A percentile compares a stretch with the other conserved stretches of the same genome.
Conservation (phyloP, 2,329 filamentous ascomycete species). For the Drechslerella coelobrocha region DNA sequence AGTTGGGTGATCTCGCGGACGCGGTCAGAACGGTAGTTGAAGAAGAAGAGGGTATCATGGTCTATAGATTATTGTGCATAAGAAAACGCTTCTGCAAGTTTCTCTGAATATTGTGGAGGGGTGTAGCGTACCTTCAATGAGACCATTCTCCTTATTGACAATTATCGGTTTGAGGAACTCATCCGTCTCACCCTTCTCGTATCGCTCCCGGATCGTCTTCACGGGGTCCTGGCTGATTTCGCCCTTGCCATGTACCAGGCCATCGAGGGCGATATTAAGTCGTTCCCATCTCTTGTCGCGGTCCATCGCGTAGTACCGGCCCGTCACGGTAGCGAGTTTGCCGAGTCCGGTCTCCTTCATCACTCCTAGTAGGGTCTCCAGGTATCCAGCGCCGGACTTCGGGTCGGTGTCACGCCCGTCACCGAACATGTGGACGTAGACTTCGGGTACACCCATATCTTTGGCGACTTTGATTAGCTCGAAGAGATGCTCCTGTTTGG, state of each 20-base stretch:
- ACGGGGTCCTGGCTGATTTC: slow-evolving; percentile 85
- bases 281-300: slow-evolving; percentile 99
- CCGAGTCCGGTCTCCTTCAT: slow-evolving; percentile 84
- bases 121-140: slow-evolving; percentile 74
- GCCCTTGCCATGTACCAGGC: slow-evolving; percentile 82
- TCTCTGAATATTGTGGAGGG: neutral
- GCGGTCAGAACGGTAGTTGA: slow-evolving; percentile 99
- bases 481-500: slow-evolving; percentile 92
- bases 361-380: slow-evolving; percentile 82
- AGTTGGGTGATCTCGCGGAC: slow-evolving; percentile 96
- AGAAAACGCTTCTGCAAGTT: neutral
- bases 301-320: slow-evolving; percentile 96
- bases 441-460: slow-evolving; percentile 81
- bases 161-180: slow-evolving; percentile 99
- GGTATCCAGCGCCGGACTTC: slow-evolving; percentile 86
- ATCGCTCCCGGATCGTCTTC: slow-evolving; percentile 83
- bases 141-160: slow-evolving; percentile 81
- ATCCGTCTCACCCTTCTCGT: slow-evolving; percentile 86
- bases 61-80: slow-evolving; percentile 70
- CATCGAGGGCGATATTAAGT: slow-evolving; percentile 87
- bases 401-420: slow-evolving; percentile 98
- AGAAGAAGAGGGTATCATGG: slow-evolving; percentile 95
- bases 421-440: slow-evolving; percentile 99
- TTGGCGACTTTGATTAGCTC: slow-evolving; percentile 88
- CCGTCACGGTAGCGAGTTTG: slow-evolving; percentile 89